A percentile compares a stretch with the other conserved stretches of the same genome.
Evolutionary conservation across 768 basidiomycete genomes (phyloP).

Genomic region (Holtermanniella nyarrowii): DNA sequence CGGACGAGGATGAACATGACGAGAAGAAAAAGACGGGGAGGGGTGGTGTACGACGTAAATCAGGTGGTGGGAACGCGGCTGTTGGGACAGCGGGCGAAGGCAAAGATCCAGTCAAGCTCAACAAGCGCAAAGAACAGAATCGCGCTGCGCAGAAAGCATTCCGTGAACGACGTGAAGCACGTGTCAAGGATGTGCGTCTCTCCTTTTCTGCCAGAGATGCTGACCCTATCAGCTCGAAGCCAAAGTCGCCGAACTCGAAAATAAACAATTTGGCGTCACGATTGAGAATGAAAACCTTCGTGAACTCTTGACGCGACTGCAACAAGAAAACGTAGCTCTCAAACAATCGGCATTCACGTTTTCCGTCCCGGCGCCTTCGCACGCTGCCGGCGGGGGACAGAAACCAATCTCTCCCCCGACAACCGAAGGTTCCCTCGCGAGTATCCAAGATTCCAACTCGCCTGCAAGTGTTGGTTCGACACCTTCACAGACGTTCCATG

Average conservation of each 20-base stretch:
- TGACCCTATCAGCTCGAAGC: slow-evolving; percentile 62
- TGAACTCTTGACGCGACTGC: slow-evolving; percentile 70
- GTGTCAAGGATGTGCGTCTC: slow-evolving; percentile 80
- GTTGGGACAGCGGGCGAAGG: slow-evolving; percentile 1
- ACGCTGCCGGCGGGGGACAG: slow-evolving; percentile 2
- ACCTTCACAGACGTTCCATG: slow-evolving; percentile 5
- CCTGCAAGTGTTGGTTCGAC: slow-evolving; percentile 8
- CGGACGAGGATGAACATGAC: slow-evolving; percentile 16
- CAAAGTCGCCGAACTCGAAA: slow-evolving; percentile 74
- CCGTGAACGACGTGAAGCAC: slow-evolving; percentile 91
- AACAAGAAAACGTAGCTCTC: slow-evolving; percentile 73
- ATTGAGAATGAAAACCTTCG: slow-evolving; percentile 82
- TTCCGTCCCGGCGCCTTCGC: slow-evolving; percentile 50
- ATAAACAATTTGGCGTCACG: slow-evolving; percentile 59
- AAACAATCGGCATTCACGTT: slow-evolving; percentile 80
- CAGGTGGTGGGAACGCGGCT: slow-evolving; percentile 12
- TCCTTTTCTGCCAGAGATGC: not conserved
- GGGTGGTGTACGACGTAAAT: slow-evolving; percentile 24
- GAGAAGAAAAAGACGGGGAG: slow-evolving; percentile 22
- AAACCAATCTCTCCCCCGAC: slow-evolving; percentile 1
- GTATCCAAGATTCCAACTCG: slow-evolving; percentile 12
- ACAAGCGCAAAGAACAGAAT: slow-evolving; percentile 92
- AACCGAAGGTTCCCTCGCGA: not conserved
- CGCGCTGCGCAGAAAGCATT: slow-evolving; percentile 95
- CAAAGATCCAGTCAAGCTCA: slow-evolving; percentile 26